Base-by-base conservation (phyloP, 371 early-diverging fungal genomes). In the Rhizopus arrhizus region DNA sequence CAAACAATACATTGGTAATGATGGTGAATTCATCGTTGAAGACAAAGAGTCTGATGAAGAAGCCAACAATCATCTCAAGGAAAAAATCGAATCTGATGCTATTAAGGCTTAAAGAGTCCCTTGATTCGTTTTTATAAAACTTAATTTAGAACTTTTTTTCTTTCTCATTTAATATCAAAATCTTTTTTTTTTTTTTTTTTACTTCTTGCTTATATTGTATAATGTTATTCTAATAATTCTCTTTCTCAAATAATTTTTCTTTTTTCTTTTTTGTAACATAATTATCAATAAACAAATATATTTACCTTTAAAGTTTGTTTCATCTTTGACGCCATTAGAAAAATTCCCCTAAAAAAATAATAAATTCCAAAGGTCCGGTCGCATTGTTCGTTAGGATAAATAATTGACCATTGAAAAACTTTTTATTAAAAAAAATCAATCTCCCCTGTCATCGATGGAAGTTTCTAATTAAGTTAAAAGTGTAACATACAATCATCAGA, bases 21-120 rank as follows among this genome's bases (percentile, higher is more conserved):
- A 62, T 59, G 75, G 72, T 49, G 67, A 53, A 33, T 13, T 69
- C 35, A 58, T 57, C 35, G 52, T 16, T 58, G n/a, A 32, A 29
- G 46, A 38, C 8, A 50, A 51, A 43, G 36, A 16, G 47, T n/a
- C n/a, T 43, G 61, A 61, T 28, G 61, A 43, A 42, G 56, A 56
- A 34, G 11, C 43, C 16, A 32, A 56, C 10, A 33, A 56, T 13
- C 45, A 56, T 16, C 34, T 45, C n/a, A 42, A 32, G 12, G 56
- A 56, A 56, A 45, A 32, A 8, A 33, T 45, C 16, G 56, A 56
- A 16, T 8, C 22, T 22, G 15, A 32, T n/a, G 13, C 45, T 33
- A 33, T 32, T 16, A 56, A 56, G 45, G 56, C 33, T 56, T 56
- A 56, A 56, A 45, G 5, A 5, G n/a, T 5, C 15, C 15, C n/a